Base-by-base conservation (phyloP, 306 rosid genomes). In the Rosa multiflora region DNA sequence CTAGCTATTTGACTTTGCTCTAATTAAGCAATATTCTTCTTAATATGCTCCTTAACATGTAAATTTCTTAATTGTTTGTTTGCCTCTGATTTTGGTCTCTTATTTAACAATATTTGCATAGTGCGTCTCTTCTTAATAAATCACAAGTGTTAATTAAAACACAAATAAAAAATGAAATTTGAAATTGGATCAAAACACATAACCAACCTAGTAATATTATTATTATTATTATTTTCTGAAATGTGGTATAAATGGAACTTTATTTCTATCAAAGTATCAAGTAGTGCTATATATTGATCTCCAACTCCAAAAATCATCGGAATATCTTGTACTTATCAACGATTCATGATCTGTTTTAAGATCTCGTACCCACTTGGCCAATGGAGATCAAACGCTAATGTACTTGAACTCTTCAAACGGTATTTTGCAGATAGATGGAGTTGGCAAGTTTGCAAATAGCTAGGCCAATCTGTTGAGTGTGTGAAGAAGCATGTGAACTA, bases 401-500 rank as follows among this genome's bases (percentile, higher is more conserved):
- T 26, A 26, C 29, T 26, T 26, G 29, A 26, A 26, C 29, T 26
- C 29, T 26, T 26, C 29, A 26, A 26, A 26, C 29, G 29, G 29
- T 26, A 26, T 26, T 26, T 26, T 26, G 29, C 29, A 26, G 1
- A 26, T 26, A 26, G 29, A 26, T 26, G 29, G 29, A 26, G 29
- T 26, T 26, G 29, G 29, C 29, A 26, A 26, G 29, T 39, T 1
- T 61, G 39, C 10, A 55, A 56, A 6, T 12, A 39, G n/a, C n/a
- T n/a, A n/a, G 52, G 67, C 51, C 77, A 74, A 40, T 40, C 48
- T 73, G 29, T 35, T 13, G 20, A 14, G 35, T 52, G 49, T 10
- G 5, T 18, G 32, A 26, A 73, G 66, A 63, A 35, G 68, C 78
- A 79, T 49, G 83, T 73, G 83, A 79, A 26, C 67, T 46, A 17